Conservation (phyloP, 306 rosid species). For the Alnus rubra region DNA sequence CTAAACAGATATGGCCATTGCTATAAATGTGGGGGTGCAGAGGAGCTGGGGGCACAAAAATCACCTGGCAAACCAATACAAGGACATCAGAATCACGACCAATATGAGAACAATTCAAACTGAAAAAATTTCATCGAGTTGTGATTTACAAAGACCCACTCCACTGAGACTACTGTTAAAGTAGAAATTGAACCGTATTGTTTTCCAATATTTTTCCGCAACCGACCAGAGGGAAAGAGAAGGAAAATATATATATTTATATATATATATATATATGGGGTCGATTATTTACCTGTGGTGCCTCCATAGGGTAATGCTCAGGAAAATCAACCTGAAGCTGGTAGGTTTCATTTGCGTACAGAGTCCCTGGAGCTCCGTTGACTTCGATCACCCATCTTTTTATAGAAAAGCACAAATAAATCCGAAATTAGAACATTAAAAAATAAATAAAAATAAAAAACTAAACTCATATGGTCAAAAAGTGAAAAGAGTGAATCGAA, state of each 20-base stretch:
- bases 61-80: constrained; percentile 2
- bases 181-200: not conserved
- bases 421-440: not conserved
- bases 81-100: not conserved
- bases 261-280: not conserved
- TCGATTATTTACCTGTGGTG: constrained; percentile 11
- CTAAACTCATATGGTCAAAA: not conserved
- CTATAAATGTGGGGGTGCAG: constrained; percentile 17
- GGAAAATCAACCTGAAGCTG: constrained; percentile 89
- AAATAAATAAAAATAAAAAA: not conserved
- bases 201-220: not conserved
- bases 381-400: constrained; percentile 98
- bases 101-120: not conserved
- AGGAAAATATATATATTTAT: not conserved
- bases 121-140: not conserved
- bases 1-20: constrained; percentile 14
- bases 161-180: not conserved
- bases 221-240: not conserved
- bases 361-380: constrained; percentile 95
- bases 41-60: constrained; percentile 5
- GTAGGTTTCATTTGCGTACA: constrained; percentile 81
- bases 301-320: constrained; percentile 24
- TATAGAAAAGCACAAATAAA: constrained; percentile 3
- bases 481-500: not conserved
- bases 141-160: not conserved